Base-by-base conservation (phyloP, 2,329 filamentous ascomycete species). In the Ustulina deusta region DNA sequence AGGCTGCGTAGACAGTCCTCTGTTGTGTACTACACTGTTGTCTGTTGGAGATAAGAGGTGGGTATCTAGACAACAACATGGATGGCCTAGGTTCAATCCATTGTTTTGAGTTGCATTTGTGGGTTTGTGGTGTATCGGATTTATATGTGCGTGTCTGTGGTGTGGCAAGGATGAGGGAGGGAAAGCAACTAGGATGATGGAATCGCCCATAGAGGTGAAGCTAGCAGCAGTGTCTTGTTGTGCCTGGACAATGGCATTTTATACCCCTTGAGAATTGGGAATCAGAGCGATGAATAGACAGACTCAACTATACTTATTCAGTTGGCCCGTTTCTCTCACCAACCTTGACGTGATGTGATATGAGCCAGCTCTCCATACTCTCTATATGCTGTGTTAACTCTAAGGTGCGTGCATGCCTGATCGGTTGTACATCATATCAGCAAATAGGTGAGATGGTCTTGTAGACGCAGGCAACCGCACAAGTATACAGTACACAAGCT, bases 91-190 rank as follows among this genome's bases (percentile, higher is more conserved):
- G 48, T 27, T 51, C 17, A 27, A 6, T 13, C 9, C 15, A 22
- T 17, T 51, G 20, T 55, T 34, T 49, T 22, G 20, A 57, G 29
- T 48, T 44, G 44, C 2, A 9, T 63, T 38, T 29, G 38, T 34
- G 42, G 2, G 56, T 40, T 59, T 40, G 46, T 34, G 20, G 20
- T 38, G 25, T 57, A 48, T 58, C 27, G 20, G 27, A 52, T 20
- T 13, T 51, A 51, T 67, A 54, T 61, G 51, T 66, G 36, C 69
- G 67, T 66, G 59, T 59, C 38, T 69, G 48, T 67, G 54, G 71
- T 63, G 65, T 73, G 69, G 65, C 67, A 65, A 69, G 72, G 66
- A 65, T 66, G 66, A 69, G 27, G n/a, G 61, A 34, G 48, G 61
- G 67, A 56, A n/a, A 49, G 27, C 27, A 20, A 32, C 17, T 22